phyloP scores from a whole-genome alignment of 306 rosid genomes.

The Cicer cuneatum region DNA sequence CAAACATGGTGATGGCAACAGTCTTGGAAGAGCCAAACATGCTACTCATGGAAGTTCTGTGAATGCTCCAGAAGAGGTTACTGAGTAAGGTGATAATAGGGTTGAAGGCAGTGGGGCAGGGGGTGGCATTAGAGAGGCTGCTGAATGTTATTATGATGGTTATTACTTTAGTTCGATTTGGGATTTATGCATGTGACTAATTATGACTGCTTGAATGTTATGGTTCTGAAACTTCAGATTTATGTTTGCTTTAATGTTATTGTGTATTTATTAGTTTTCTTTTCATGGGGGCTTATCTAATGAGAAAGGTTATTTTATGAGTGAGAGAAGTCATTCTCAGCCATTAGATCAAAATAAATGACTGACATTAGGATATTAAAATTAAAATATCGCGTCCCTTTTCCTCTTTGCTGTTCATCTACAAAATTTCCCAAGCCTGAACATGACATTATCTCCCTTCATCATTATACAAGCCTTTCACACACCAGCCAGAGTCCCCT shows the following conservation, averaged over 20 bases:
- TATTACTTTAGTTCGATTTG: background rate
- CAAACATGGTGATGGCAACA: constrained; percentile 49
- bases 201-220: background rate
- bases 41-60: constrained; percentile 44
- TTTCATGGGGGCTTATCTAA: background rate
- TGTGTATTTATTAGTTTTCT: background rate
- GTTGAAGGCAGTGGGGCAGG: background rate
- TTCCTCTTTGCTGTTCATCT: constrained; percentile 2
- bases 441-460: background rate
- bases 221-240: background rate
- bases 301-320: constrained; percentile 1
- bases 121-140: background rate
- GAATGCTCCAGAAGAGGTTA: constrained; percentile 36
- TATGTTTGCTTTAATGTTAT: background rate
- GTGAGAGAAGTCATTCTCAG: background rate
- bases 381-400: background rate
- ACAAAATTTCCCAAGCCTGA: background rate
- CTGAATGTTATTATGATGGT: background rate
- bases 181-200: background rate
- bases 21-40: constrained; percentile 42
- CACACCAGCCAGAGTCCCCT: background rate
- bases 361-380: background rate
- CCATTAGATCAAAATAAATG: background rate
- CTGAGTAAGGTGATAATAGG: background rate
- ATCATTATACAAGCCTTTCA: background rate